Percentiles rank a stretch among this genome's conserved stretches.
These are phyloP conservation scores for Colletotrichum sp. DNA, from an alignment of 2,329 filamentous ascomycete genomes.

Conservation along the genomic window DNA sequence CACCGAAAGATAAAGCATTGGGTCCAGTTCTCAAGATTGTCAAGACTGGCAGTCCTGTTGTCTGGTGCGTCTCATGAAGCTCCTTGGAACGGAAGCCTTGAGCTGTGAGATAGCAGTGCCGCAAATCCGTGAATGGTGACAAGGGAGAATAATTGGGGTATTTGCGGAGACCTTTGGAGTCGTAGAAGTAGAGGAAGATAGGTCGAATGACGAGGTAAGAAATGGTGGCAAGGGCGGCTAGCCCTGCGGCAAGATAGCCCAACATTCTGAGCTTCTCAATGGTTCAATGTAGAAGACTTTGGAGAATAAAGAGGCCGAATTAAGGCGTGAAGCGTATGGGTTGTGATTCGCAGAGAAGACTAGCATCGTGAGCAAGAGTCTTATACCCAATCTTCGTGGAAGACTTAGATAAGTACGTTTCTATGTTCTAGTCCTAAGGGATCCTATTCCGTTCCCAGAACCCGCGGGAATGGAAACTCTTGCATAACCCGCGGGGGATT, in stretches of 20 bases:
- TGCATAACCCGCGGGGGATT: not conserved
- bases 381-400: not conserved
- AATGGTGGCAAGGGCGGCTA: not conserved
- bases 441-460: not conserved
- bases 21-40: constrained; percentile 49
- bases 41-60: constrained; percentile 35
- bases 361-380: not conserved
- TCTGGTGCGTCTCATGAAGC: not conserved
- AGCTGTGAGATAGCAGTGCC: not conserved
- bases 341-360: not conserved
- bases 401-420: not conserved
- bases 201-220: not conserved
- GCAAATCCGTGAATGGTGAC: not conserved
- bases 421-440: not conserved
- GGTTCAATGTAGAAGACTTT: not conserved
- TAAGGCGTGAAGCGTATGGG: not conserved
- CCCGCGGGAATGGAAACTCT: not conserved
- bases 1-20: constrained; percentile 44
- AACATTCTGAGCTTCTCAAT: not conserved
- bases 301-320: not conserved
- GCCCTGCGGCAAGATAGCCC: not conserved
- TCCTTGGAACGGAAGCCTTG: not conserved
- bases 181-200: not conserved
- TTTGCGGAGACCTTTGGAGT: not conserved
- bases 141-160: not conserved